A percentile compares a stretch with the other conserved stretches of the same genome.
phyloP scores from a whole-genome alignment of 2,329 filamentous ascomycete species.

The Alternaria ventricosa region DNA sequence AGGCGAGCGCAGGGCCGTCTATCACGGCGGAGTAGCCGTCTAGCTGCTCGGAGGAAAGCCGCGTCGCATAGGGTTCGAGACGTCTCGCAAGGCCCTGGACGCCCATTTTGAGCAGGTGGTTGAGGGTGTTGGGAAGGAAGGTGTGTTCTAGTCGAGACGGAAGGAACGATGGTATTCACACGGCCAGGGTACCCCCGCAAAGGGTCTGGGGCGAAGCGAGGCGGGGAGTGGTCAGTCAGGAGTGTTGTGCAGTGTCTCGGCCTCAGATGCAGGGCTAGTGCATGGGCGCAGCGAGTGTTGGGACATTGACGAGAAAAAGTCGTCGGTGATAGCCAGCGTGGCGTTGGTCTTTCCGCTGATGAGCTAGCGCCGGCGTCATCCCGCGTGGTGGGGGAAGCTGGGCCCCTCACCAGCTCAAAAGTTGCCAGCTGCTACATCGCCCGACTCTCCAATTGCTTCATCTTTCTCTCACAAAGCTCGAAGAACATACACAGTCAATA shows the following conservation, averaged over 20 bases:
- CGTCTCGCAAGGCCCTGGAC: slow-evolving; percentile 41
- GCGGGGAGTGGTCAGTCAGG: background rate
- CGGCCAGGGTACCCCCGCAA: background rate
- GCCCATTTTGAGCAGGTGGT: slow-evolving; percentile 36
- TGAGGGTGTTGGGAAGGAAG: background rate
- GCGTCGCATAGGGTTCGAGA: slow-evolving; percentile 42
- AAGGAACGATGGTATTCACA: background rate
- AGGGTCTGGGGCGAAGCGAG: background rate
- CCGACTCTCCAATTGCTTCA: slow-evolving; percentile 25
- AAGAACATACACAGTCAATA: slow-evolving; percentile 32
- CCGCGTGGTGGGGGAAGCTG: slow-evolving; percentile 34
- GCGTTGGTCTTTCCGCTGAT: slow-evolving; percentile 13
- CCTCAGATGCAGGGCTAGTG: slow-evolving; percentile 5
- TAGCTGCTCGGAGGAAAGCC: slow-evolving; percentile 27
- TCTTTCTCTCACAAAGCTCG: slow-evolving; percentile 25
- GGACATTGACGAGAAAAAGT: slow-evolving; percentile 20
- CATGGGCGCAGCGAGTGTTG: slow-evolving; percentile 5
- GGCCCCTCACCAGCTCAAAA: slow-evolving; percentile 40
- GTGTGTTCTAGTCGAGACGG: background rate
- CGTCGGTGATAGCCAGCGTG: slow-evolving; percentile 8
- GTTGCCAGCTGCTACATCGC: slow-evolving; percentile 25
- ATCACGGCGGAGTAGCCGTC: slow-evolving; percentile 56
- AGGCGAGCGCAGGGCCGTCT: slow-evolving; percentile 81
- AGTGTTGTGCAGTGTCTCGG: slow-evolving; percentile 1
- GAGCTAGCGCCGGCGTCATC: slow-evolving; percentile 38